Evolutionary conservation across 495 filamentous ascomycete species (phyloP).

Genomic region (Penicillium coffeae): DNA sequence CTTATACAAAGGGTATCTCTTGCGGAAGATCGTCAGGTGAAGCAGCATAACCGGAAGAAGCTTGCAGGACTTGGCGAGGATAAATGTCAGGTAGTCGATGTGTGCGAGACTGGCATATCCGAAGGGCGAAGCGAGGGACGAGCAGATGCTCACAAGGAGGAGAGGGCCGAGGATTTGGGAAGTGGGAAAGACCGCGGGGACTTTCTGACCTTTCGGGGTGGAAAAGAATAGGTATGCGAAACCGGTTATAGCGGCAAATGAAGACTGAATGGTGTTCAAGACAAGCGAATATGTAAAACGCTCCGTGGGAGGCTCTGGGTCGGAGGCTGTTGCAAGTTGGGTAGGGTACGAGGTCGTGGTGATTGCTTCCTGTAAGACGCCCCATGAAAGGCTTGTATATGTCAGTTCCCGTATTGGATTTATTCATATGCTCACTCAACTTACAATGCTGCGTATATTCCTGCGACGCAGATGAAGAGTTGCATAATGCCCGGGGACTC

Average conservation of each 20-base stretch:
- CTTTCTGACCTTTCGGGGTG: conserved; percentile 50
- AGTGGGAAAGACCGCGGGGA: conserved; percentile 71
- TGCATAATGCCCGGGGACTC: conserved; percentile 58
- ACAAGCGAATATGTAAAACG: conserved; percentile 91
- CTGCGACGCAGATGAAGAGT: conserved; percentile 80
- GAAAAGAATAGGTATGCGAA: conserved; percentile 73
- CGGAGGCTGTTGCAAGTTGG: conserved; percentile 31
- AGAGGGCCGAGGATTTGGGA: conserved; percentile 70
- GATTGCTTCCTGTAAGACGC: conserved; percentile 92
- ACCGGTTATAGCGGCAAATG: conserved; percentile 78
- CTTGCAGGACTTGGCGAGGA: conserved; percentile 97
- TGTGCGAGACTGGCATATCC: conserved; percentile 90
- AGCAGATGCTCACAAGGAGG: conserved; percentile 78
- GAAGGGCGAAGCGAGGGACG: conserved; percentile 86
- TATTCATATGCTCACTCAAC: conserved; percentile 20
- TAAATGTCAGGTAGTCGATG: conserved; percentile 98
- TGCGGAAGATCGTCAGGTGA: conserved; percentile 87
- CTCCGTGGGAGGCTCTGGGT: conserved; percentile 53
- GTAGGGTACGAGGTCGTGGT: conserved; percentile 81
- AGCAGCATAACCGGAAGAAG: conserved; percentile 96
- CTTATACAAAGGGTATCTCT: conserved; percentile 90
- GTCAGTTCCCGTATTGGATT: conserved; percentile 12
- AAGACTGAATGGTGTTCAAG: conserved; percentile 92
- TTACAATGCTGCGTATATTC: conserved; percentile 96
- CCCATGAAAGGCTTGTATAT: conserved; percentile 79